Conservation (phyloP, 2,329 filamentous ascomycete species). For the Zymoseptoria pseudotritici region DNA sequence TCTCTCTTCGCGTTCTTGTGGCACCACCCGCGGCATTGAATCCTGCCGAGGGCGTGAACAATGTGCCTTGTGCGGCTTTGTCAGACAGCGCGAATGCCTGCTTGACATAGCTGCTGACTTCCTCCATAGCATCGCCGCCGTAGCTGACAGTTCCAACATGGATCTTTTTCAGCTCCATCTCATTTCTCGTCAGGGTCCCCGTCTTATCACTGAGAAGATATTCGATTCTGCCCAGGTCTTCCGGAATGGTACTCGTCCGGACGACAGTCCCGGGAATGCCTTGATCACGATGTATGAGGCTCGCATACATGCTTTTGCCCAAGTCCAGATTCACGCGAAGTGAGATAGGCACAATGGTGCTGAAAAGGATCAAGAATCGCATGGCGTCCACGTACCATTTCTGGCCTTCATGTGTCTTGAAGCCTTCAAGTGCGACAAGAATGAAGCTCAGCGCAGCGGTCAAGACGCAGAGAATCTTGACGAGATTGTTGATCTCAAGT, state of each 20-base stretch:
- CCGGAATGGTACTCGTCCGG: conserved; percentile 92
- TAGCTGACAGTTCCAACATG: conserved; percentile 98
- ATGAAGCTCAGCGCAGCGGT: conserved; percentile 81
- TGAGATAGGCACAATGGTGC: conserved; percentile 97
- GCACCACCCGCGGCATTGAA: conserved; percentile 46
- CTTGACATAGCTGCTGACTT: conserved; percentile 76
- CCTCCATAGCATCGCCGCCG: conserved; percentile 97
- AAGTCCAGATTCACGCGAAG: conserved; percentile 93
- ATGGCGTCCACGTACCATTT: conserved; percentile 93
- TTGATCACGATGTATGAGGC: conserved; percentile 85
- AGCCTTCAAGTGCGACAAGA: conserved; percentile 79
- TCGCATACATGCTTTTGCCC: conserved; percentile 93
- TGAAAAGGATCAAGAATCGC: conserved; percentile 96
- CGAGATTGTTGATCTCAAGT: conserved; percentile 93
- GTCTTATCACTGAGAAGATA: conserved; percentile 97
- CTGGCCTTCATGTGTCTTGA: conserved; percentile 52
- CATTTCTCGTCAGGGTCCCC: conserved; percentile 92
- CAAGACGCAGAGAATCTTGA: conserved; percentile 87
- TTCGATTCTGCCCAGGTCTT: conserved; percentile 90
- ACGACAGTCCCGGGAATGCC: conserved; percentile 90
- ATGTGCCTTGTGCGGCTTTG: conserved; percentile 28
- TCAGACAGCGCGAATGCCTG: conserved; percentile 63
- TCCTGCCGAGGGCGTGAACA: conserved; percentile 69
- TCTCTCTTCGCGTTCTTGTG: conserved; percentile 83
- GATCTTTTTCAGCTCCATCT: conserved; percentile 83